Evolutionary conservation across 106 monocot genomes (phyloP), one percentile per base, ranked within the genome.

Genomic region (Allium cepa): DNA sequence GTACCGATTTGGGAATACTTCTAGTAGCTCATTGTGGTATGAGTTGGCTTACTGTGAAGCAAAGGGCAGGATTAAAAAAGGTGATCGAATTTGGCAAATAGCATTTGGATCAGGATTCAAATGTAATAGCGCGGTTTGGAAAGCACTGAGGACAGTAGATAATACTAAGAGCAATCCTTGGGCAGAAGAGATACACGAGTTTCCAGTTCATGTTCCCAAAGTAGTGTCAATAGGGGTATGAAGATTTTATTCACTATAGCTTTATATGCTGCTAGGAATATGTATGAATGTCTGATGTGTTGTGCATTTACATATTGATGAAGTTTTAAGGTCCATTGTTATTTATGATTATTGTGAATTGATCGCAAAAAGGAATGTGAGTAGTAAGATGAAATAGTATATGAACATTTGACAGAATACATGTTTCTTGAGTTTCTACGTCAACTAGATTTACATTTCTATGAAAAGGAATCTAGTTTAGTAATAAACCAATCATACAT

Each of bases 141-240:
- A 46, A 69, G 68, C 68, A 10, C 15, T 69, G 68, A 69, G 56
- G 68, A 69, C 68, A 1, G 56, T 69, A 18, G 56, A 69, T 56
- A 53, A 11, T 12, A 18, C 67, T 7, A 27, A 51, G 56, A 50
- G 17, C 17, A 69, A 69, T 26, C 78, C 79, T 14, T 84, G 83
- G 83, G 63, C 64, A 22, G 76, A 64, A 3, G 76, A 69, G 53
- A 76, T 84, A 27, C 51, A 73, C 28, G 75, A 76, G 8, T 84
- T 79, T 18, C 83, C 83, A 11, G 79, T 84, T 36, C 70, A 82
- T 13, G 59, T 78, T 16, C 82, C 82, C 8, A 77, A 72, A 63
- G 47, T 78, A 52, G 60, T 78, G 17, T 26, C 59, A 7, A 69
- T 69, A 56, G 68, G 68, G 56, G 8, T 56, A 56, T 56, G 56